Percentiles rank a stretch among this genome's conserved stretches.
phyloP scores from a whole-genome alignment of 2,329 filamentous ascomycete genomes.

The Exophiala viscosa region DNA sequence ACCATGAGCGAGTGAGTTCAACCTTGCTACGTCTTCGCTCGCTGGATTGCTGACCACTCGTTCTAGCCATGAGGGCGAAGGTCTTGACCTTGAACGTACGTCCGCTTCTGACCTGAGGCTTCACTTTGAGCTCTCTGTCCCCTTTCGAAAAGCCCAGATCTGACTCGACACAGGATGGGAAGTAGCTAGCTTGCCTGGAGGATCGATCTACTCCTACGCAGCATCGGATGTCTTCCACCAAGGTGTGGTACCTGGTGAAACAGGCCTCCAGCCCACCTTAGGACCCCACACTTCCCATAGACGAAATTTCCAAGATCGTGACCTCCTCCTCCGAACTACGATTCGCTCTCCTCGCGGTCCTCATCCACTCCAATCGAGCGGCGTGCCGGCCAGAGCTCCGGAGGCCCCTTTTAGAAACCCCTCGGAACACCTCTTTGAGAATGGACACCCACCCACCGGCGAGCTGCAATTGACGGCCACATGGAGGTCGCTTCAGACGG shows the following conservation, averaged over 20 bases:
- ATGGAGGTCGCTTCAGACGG: slow-evolving; percentile 9
- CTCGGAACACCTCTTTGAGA: not conserved
- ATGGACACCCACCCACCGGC: slow-evolving; percentile 2
- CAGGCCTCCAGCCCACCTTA: not conserved
- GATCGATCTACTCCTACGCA: slow-evolving; percentile 19
- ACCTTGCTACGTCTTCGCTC: not conserved
- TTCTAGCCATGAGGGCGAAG: slow-evolving; percentile 22
- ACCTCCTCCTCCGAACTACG: not conserved
- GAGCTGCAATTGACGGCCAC: slow-evolving; percentile 6
- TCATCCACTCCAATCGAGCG: not conserved
- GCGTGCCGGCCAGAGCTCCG: not conserved
- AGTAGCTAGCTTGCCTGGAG: slow-evolving; percentile 17
- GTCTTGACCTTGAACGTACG: slow-evolving; percentile 21
- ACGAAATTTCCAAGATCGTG: not conserved
- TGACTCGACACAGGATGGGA: slow-evolving; percentile 21
- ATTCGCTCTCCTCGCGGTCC: not conserved
- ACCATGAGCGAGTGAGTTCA: slow-evolving; percentile 26
- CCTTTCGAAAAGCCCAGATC: not conserved
- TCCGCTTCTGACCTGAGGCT: not conserved
- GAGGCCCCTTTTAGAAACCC: too few relatives aligned
- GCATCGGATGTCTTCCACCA: slow-evolving; percentile 10
- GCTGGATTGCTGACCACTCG: slow-evolving; percentile 1
- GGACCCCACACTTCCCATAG: not conserved
- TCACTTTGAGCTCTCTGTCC: not conserved
- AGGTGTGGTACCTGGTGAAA: slow-evolving; percentile 3